A percentile compares a stretch with the other conserved stretches of the same genome.
Conservation (phyloP, 208 protist species). For the Trypanosoma cruzi region DNA sequence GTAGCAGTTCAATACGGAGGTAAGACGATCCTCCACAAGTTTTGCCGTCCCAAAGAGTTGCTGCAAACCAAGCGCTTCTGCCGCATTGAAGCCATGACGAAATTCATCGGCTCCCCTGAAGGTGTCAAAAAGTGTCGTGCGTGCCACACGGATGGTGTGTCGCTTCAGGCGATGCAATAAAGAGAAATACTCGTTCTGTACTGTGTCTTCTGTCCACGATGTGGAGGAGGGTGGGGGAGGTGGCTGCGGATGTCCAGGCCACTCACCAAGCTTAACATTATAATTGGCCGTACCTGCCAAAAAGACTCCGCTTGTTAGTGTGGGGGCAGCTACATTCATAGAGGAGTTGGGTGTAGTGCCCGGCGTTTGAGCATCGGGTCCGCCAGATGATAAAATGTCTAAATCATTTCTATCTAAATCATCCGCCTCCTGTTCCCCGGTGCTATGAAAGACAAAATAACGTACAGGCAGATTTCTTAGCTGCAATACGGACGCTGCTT, state of each 20-base stretch:
- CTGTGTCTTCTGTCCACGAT: conserved; percentile 31
- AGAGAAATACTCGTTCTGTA: conserved; percentile 77
- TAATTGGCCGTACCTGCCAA: conserved; percentile 50
- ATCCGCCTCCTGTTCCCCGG: conserved; percentile 32
- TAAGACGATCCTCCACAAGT: conserved; percentile 79
- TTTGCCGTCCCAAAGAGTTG: conserved; percentile 82
- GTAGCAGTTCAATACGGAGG: conserved; percentile 49
- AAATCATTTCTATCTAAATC: conserved; percentile 3
- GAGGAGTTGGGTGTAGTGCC: conserved; percentile 1
- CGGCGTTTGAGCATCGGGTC: neutral
- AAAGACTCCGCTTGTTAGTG: conserved; percentile 49
- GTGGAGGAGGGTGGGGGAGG: conserved; percentile 20
- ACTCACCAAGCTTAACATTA: conserved; percentile 71
- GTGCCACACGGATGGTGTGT: conserved; percentile 48
- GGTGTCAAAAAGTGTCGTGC: conserved; percentile 64
- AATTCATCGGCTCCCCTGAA: conserved; percentile 51
- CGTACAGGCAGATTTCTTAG: conserved; percentile 72
- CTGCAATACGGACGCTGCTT: conserved; percentile 56
- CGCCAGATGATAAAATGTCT: neutral
- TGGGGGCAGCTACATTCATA: conserved; percentile 8
- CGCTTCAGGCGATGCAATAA: conserved; percentile 66
- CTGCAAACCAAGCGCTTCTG: conserved; percentile 60
- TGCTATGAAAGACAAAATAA: conserved; percentile 85
- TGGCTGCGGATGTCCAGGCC: conserved; percentile 49
- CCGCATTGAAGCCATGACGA: conserved; percentile 63